A percentile compares a stretch with the other conserved stretches of the same genome.
phyloP scores from a whole-genome alignment of 1,284 basidiomycete genomes.

The Ceratobasidium sp. region DNA sequence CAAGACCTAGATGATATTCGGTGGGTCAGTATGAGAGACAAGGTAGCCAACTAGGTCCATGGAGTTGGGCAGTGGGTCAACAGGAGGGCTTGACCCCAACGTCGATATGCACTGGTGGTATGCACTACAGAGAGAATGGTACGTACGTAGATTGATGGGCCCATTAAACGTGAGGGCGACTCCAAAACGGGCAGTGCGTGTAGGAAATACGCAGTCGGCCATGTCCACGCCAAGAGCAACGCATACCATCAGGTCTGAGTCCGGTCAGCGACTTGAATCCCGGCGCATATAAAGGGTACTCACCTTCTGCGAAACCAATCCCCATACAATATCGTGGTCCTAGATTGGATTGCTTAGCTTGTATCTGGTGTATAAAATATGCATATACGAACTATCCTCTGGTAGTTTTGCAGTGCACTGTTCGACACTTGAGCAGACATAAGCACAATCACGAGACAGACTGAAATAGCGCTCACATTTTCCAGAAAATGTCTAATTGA shows the following conservation, averaged over 20 bases:
- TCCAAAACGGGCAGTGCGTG: conserved; percentile 82
- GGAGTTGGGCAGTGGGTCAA: too few species aligned
- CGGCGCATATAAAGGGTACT: not conserved
- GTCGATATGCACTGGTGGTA: too few species aligned
- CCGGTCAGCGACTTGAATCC: not conserved
- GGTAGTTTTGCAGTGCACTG: conserved; percentile 78
- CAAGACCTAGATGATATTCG: conserved; percentile 56
- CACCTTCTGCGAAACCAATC: conserved; percentile 85
- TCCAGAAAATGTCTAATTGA: conserved; percentile 75
- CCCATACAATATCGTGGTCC: conserved; percentile 87
- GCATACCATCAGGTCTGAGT: conserved; percentile 79
- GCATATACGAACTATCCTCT: conserved; percentile 59
- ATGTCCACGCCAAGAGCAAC: conserved; percentile 87
- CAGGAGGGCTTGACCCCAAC: too few species aligned
- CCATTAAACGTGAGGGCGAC: conserved; percentile 79
- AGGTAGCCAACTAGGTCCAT: not conserved
- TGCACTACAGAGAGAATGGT: not conserved
- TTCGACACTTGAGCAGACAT: conserved; percentile 62
- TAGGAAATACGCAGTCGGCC: conserved; percentile 90
- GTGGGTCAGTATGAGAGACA: not conserved
- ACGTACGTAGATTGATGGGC: conserved; percentile 75
- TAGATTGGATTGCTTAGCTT: conserved; percentile 47
- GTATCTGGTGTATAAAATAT: conserved; percentile 23
- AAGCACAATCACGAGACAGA: conserved; percentile 3
- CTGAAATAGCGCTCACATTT: conserved; percentile 61